These are phyloP conservation scores for Tricladium varicosporioides DNA, from an alignment of 2,329 filamentous ascomycete genomes.

Conservation along the genomic window DNA sequence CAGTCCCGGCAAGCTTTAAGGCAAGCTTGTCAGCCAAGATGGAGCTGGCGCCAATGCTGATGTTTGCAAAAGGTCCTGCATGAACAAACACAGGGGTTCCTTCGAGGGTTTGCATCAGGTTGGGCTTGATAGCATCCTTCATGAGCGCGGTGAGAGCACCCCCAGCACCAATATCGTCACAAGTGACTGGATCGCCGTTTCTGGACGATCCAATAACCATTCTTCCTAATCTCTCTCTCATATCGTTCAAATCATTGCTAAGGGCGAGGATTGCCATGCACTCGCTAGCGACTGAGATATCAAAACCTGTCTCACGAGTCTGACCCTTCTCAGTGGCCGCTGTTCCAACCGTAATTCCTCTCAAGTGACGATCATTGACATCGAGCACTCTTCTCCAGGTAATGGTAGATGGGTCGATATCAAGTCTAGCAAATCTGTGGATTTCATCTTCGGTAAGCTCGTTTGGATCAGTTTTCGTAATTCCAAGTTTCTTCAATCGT, in stretches of 20 bases:
- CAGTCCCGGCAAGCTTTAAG: constrained; percentile 91
- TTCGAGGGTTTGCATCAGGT: constrained; percentile 97
- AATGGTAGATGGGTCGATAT: constrained; percentile 95
- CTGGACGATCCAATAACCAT: constrained; percentile 94
- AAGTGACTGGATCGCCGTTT: constrained; percentile 86
- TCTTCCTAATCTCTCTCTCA: constrained; percentile 87
- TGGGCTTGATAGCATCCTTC: constrained; percentile 98
- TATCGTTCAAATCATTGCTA: constrained; percentile 80
- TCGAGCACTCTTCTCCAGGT: constrained; percentile 96
- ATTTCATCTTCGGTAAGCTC: constrained; percentile 91
- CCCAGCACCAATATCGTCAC: constrained; percentile 90
- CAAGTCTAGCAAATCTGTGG: constrained; percentile 80
- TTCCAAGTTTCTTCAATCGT: constrained; percentile 91
- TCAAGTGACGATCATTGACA: constrained; percentile 93
- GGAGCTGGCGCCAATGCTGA: constrained; percentile 94
- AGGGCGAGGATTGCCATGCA: constrained; percentile 98
- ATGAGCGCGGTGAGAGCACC: constrained; percentile 92
- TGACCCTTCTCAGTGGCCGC: constrained; percentile 89
- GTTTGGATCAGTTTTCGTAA: constrained; percentile 90
- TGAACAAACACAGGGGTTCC: constrained; percentile 97
- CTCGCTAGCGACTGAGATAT: constrained; percentile 96
- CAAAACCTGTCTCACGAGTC: constrained; percentile 86
- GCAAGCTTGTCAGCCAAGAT: constrained; percentile 94
- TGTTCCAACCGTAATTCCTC: constrained; percentile 83
- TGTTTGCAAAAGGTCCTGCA: constrained; percentile 96